These are phyloP conservation scores for Aspergillus glaucus DNA, from an alignment of 2,329 filamentous ascomycete genomes.

Conservation along the genomic window DNA sequence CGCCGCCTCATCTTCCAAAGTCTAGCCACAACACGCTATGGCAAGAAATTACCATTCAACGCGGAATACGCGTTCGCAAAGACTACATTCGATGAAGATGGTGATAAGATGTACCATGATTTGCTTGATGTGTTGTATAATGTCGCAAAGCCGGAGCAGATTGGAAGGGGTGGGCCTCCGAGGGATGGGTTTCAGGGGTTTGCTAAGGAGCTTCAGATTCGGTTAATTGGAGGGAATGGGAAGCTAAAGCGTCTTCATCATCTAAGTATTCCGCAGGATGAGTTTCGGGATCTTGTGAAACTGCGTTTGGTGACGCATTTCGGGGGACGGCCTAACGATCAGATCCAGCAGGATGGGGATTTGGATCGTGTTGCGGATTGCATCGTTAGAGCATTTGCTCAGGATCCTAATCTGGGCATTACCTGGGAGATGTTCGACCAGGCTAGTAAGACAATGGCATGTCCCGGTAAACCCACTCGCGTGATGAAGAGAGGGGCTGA, in stretches of 20 bases:
- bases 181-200: not conserved
- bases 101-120: not conserved
- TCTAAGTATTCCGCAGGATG: not conserved
- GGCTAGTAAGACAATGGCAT: not conserved
- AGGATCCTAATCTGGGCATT: not conserved
- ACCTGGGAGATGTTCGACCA: not conserved
- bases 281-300: not conserved
- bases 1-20: not conserved
- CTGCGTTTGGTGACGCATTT: not conserved
- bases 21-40: not conserved
- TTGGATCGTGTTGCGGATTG: not conserved
- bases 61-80: not conserved
- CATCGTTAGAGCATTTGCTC: not conserved
- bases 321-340: not conserved
- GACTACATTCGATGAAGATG: not conserved
- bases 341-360: not conserved
- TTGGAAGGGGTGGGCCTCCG: not conserved
- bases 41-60: not conserved
- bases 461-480: not conserved
- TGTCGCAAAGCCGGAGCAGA: not conserved
- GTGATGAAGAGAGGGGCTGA: not conserved
- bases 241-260: not conserved
- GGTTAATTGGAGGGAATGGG: too few species aligned
- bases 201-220: not conserved
- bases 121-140: not conserved